phyloP scores from a whole-genome alignment of 306 rosid genomes.

The Macrotyloma uniflorum region DNA sequence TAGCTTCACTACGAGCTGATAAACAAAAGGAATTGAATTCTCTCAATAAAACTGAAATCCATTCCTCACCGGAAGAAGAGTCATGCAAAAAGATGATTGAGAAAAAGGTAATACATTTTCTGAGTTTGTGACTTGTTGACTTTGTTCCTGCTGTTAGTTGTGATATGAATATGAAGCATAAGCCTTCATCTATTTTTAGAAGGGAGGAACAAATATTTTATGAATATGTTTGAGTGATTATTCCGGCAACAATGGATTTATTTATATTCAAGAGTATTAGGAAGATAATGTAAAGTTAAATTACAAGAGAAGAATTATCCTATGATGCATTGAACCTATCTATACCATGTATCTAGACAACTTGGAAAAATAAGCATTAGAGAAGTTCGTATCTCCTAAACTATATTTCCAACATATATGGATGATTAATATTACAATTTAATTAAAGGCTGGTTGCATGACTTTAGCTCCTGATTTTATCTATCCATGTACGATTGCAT shows the following conservation, averaged over 20 bases:
- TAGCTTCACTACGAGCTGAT: slow-evolving; percentile 53
- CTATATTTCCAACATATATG: too few species aligned
- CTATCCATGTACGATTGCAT: neutral
- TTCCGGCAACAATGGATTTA: too few species aligned
- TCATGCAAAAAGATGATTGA: slow-evolving; percentile 38
- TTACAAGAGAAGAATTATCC: too few species aligned
- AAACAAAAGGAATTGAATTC: slow-evolving; percentile 52
- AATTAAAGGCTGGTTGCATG: neutral
- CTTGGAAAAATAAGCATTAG: too few species aligned
- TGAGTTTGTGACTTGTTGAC: too few species aligned
- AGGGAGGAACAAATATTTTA: too few species aligned
- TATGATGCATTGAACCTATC: too few species aligned
- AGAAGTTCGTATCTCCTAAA: too few species aligned
- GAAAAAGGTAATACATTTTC: slow-evolving; percentile 33
- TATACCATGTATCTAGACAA: too few species aligned
- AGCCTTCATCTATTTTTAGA: neutral
- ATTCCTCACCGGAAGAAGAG: slow-evolving; percentile 44
- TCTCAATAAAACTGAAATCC: slow-evolving; percentile 47
- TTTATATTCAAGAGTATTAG: too few species aligned
- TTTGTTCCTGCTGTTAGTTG: slow-evolving; percentile 1
- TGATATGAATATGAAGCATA: neutral
- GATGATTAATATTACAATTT: neutral
- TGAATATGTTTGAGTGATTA: too few species aligned
- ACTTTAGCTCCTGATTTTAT: neutral
- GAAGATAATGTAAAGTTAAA: too few species aligned